These are phyloP conservation scores for Oryza officinalis DNA, from an alignment of 176 grass and related monocot genomes.

Conservation along the genomic window DNA sequence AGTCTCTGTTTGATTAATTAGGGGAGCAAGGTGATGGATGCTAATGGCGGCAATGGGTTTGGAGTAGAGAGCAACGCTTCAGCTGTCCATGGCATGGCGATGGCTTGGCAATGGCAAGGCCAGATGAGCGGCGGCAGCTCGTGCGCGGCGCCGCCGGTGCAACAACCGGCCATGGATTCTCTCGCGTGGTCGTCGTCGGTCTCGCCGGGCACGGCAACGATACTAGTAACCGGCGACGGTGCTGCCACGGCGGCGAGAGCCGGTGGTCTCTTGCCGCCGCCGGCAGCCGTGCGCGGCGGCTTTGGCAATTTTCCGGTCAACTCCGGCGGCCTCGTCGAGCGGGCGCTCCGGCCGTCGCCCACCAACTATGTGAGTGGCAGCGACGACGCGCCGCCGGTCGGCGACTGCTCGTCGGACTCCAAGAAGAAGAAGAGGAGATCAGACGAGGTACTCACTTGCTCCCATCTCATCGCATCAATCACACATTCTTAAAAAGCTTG, in stretches of 20 bases:
- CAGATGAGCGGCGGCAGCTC: slow-evolving; percentile 7
- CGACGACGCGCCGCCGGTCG: slow-evolving; percentile 24
- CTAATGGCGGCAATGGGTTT: background rate
- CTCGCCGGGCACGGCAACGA: slow-evolving; percentile 14
- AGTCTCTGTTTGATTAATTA: background rate
- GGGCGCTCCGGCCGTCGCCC: background rate
- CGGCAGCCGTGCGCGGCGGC: background rate
- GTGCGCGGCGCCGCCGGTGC: background rate
- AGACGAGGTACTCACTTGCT: slow-evolving; percentile 13
- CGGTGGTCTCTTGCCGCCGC: slow-evolving; percentile 12
- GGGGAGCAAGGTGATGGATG: slow-evolving; percentile 27
- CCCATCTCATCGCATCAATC: background rate
- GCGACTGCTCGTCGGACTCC: slow-evolving; percentile 38
- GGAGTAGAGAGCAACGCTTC: slow-evolving; percentile 30
- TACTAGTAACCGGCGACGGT: slow-evolving; percentile 3
- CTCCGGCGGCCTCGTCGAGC: slow-evolving; percentile 57
- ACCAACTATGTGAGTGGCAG: background rate
- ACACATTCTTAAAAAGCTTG: background rate
- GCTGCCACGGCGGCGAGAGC: background rate
- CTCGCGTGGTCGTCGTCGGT: slow-evolving; percentile 18
- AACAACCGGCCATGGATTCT: slow-evolving; percentile 36
- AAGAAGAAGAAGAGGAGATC: slow-evolving; percentile 49
- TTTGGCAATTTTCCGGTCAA: slow-evolving; percentile 36
- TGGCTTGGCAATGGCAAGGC: slow-evolving; percentile 5
- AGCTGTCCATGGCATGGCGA: slow-evolving; percentile 6